These are phyloP conservation scores for Ajuga reptans DNA, from an alignment of 305 asterid species.

Conservation along the genomic window DNA sequence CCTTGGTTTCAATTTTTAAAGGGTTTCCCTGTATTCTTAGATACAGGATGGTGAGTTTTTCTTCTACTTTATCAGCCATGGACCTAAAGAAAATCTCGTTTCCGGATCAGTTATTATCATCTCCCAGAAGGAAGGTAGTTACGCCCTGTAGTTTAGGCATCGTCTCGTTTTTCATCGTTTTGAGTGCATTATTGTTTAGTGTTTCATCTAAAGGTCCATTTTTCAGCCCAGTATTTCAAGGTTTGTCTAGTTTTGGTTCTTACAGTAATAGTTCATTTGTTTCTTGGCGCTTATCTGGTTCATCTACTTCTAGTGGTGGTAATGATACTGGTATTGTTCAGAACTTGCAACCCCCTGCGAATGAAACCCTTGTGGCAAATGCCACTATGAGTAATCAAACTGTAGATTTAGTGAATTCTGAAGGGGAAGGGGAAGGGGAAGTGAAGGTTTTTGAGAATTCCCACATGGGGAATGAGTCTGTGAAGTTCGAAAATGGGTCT, in stretches of 20 bases:
- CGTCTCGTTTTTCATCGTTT: slow-evolving; percentile 39
- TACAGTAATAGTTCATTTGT: slow-evolving; percentile 20
- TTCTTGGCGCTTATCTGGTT: slow-evolving; percentile 40
- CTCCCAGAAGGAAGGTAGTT: slow-evolving; percentile 46
- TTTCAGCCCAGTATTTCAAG: slow-evolving; percentile 41
- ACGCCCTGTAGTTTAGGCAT: slow-evolving; percentile 54
- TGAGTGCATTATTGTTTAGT: slow-evolving; percentile 39
- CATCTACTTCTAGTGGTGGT: slow-evolving; percentile 20
- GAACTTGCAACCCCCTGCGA: slow-evolving; percentile 12
- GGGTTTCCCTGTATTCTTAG: neutral
- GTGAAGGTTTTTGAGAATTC: slow-evolving; percentile 23
- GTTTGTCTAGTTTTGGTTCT: slow-evolving; percentile 33
- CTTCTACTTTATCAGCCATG: slow-evolving; percentile 31
- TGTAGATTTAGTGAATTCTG: slow-evolving; percentile 21
- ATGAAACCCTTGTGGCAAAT: slow-evolving; percentile 31
- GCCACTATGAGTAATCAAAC: slow-evolving; percentile 17
- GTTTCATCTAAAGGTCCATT: slow-evolving; percentile 42
- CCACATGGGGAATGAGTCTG: slow-evolving; percentile 33
- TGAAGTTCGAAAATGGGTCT: slow-evolving; percentile 20
- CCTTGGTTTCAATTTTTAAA: neutral
- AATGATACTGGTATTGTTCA: slow-evolving; percentile 12
- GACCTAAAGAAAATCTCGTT: slow-evolving; percentile 47
- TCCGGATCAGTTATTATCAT: slow-evolving; percentile 46
- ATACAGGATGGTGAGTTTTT: slow-evolving; percentile 27
- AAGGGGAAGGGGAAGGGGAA: slow-evolving; percentile 14